Evolutionary conservation across 495 filamentous ascomycete genomes (phyloP).

Genomic region (Paragyromitra xinjiangensis): DNA sequence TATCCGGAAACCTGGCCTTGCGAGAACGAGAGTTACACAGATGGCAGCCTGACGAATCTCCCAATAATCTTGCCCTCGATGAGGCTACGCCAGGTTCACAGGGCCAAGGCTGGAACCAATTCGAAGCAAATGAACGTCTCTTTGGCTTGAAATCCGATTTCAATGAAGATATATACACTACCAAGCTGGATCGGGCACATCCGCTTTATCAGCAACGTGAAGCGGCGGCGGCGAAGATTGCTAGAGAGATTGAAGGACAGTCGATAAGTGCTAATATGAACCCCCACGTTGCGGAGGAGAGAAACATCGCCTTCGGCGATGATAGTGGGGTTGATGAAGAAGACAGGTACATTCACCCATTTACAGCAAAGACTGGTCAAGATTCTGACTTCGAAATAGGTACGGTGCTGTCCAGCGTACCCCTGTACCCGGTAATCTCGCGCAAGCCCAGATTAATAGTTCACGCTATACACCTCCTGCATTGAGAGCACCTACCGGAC

Average conservation of each 20-base stretch:
- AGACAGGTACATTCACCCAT: constrained; percentile 70
- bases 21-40: constrained; percentile 81
- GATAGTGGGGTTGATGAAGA: constrained; percentile 80
- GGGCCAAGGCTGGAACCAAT: constrained; percentile 84
- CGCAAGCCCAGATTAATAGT: constrained; percentile 62
- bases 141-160: constrained; percentile 89
- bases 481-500: constrained; percentile 76
- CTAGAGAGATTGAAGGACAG: constrained; percentile 82
- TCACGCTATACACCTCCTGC: constrained; percentile 87
- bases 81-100: constrained; percentile 57
- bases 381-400: constrained; percentile 62
- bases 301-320: constrained; percentile 73
- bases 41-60: constrained; percentile 76
- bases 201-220: constrained; percentile 79
- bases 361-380: constrained; percentile 11
- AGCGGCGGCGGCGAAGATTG: constrained; percentile 81
- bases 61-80: constrained; percentile 67
- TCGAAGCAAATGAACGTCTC: constrained; percentile 83
- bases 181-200: constrained; percentile 80
- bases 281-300: constrained; percentile 86
- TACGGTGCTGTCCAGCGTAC: constrained; percentile 89
- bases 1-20: constrained; percentile 74
- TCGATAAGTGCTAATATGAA: constrained; percentile 68
- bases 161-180: constrained; percentile 94
- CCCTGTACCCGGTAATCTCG: constrained; percentile 61